Evolutionary conservation across 169 alveolate species (phyloP).

Genomic region (Plasmodium coatneyi): DNA sequence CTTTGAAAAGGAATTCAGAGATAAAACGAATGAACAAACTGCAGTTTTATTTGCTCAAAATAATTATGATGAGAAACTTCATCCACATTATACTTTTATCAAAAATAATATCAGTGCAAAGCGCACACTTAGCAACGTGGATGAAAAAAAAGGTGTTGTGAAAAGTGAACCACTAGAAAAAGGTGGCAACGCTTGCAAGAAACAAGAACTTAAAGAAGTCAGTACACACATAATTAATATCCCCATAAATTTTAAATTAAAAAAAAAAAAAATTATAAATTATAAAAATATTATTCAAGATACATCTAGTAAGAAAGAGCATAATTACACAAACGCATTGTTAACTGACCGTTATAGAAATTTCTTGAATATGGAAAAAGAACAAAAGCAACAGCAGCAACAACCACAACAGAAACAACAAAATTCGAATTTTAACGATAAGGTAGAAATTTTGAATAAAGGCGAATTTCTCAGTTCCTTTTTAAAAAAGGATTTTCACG

Average conservation of each 20-base stretch:
- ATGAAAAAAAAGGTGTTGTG: background rate
- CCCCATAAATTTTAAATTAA: slow-evolving; percentile 43
- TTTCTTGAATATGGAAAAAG: background rate
- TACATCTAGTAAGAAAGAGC: background rate
- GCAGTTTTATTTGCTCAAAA: background rate
- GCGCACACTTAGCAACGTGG: background rate
- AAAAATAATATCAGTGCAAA: background rate
- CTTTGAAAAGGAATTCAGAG: slow-evolving; percentile 29
- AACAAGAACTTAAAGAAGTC: background rate
- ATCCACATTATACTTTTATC: background rate
- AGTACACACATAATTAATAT: slow-evolving; percentile 14
- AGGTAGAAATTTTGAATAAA: slow-evolving; percentile 7
- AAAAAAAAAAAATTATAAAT: slow-evolving; percentile 5
- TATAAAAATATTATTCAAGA: background rate
- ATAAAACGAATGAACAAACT: background rate
- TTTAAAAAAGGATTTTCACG: background rate
- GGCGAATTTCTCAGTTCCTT: slow-evolving; percentile 16
- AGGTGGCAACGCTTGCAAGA: background rate
- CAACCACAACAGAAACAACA: background rate
- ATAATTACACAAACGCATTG: background rate
- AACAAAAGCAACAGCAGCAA: too few species aligned
- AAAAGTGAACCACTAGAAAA: background rate
- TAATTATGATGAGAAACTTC: background rate
- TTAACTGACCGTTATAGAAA: background rate
- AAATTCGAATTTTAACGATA: background rate